These are phyloP conservation scores for Mucor irregularis DNA, from an alignment of 371 early-diverging fungal species.

Conservation along the genomic window DNA sequence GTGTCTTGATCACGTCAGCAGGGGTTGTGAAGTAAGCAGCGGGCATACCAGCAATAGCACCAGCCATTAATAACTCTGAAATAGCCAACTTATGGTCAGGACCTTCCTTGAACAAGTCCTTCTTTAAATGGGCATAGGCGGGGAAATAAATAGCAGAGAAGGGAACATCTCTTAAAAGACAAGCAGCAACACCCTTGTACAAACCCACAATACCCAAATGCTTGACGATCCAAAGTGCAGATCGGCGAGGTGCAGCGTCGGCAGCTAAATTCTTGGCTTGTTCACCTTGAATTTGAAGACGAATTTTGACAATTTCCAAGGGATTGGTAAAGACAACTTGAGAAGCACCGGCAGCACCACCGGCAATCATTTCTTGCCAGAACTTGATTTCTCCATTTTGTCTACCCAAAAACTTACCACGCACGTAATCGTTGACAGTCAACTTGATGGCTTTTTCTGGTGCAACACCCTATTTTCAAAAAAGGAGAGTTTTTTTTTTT, in stretches of 20 bases:
- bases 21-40: slow-evolving; percentile 97
- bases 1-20: slow-evolving; percentile 98
- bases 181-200: slow-evolving; percentile 94
- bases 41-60: slow-evolving; percentile 96
- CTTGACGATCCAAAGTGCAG: slow-evolving; percentile 90
- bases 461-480: slow-evolving; percentile 85
- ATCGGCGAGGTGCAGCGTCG: slow-evolving; percentile 60
- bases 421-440: slow-evolving; percentile 93
- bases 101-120: slow-evolving; percentile 81
- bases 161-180: slow-evolving; percentile 94
- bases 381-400: slow-evolving; percentile 76
- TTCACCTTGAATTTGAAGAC: slow-evolving; percentile 90
- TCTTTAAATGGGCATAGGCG: slow-evolving; percentile 92
- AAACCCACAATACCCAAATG: slow-evolving; percentile 91
- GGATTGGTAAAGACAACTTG: slow-evolving; percentile 97
- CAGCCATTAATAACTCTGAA: slow-evolving; percentile 83
- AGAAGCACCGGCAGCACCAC: slow-evolving; percentile 88
- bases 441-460: slow-evolving; percentile 99
- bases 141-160: slow-evolving; percentile 98
- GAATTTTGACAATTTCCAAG: slow-evolving; percentile 97
- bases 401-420: slow-evolving; percentile 67
- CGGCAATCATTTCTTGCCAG: slow-evolving; percentile 84
- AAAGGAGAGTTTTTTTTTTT: too few species aligned
- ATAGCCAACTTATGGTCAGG: slow-evolving; percentile 73
- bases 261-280: slow-evolving; percentile 50